phyloP scores from a whole-genome alignment of 768 basidiomycete genomes.

The Rhizopogon vinicolor region DNA sequence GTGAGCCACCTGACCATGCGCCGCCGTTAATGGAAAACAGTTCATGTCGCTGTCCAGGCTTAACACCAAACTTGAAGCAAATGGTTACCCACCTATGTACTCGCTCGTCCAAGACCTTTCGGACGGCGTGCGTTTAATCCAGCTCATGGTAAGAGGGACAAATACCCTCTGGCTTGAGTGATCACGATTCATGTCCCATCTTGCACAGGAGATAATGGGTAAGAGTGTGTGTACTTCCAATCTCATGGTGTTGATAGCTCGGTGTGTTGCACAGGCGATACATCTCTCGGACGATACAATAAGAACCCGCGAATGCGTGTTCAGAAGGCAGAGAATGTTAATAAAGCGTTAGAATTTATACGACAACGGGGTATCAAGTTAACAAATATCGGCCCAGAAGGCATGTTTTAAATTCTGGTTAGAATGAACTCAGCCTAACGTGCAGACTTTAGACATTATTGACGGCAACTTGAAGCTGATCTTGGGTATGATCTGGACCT shows the following conservation, averaged over 20 bases:
- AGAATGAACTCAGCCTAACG: slow-evolving; percentile 2
- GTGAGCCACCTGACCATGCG: slow-evolving; percentile 32
- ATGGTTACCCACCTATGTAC: slow-evolving; percentile 82
- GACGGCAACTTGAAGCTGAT: slow-evolving; percentile 99
- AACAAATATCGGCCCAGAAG: slow-evolving; percentile 97
- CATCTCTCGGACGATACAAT: slow-evolving; percentile 93
- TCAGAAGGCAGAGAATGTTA: slow-evolving; percentile 98
- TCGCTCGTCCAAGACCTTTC: slow-evolving; percentile 89
- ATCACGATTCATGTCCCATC: slow-evolving; percentile 4
- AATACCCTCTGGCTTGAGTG: neutral
- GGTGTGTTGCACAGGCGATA: slow-evolving; percentile 53
- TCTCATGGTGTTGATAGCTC: neutral
- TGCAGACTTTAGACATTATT: slow-evolving; percentile 73
- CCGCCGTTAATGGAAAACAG: neutral
- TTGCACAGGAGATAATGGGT: slow-evolving; percentile 92
- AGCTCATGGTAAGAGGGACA: slow-evolving; percentile 68
- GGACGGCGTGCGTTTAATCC: slow-evolving; percentile 93
- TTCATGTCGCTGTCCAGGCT: slow-evolving; percentile 53
- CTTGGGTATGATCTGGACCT: slow-evolving; percentile 98
- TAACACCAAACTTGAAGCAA: slow-evolving; percentile 88
- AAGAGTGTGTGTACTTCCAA: slow-evolving; percentile 12
- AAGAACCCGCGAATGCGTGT: slow-evolving; percentile 85
- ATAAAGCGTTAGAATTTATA: slow-evolving; percentile 95
- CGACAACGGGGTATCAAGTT: slow-evolving; percentile 90
- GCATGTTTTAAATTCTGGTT: slow-evolving; percentile 29